Evolutionary conservation across 257 asterid genomes (phyloP), one percentile per base, ranked within the genome.

Genomic region (Nicotiana obtusifolia): DNA sequence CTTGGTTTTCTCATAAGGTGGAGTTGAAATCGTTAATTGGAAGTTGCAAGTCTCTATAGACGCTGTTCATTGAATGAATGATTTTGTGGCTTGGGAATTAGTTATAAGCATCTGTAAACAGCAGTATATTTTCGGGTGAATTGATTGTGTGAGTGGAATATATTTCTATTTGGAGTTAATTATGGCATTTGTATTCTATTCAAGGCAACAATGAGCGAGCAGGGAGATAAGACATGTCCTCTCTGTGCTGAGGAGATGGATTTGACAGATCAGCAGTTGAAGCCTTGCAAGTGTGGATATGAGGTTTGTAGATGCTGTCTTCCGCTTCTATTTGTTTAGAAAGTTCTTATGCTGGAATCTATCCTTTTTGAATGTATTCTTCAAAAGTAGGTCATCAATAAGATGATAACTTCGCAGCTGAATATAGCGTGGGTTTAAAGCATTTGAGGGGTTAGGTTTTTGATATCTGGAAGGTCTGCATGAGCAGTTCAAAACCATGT

Each of bases 181-280:
- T 22, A 6, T 64, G 35, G 19, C 37, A 54, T 64, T 54, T 24
- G 37, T 44, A 37, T 28, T 80, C 64, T 65, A 68, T 81, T 85
- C 77, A 8, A 92, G 99, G 88, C 64, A 81, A 91, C 87, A 88
- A 94, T 93, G 98, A 90, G 95, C n/a, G 96, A 94, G 77, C 91
- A 93, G 89, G 97, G 97, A 83, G 99, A 95, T 77, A 95, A 88
- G 88, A 88, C 90, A 80, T 95, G 99, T 87, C 99, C 99, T 90
- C 98, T 95, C 82, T 95, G 99, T 78, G 96, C 99, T 0, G 99
- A 95, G 94, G 99, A 92, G 91, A 95, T 95, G 99, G 99, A 95
- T 87, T 85, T 92, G 88, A 95, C 99, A 62, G 99, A 95, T 87
- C 98, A 92, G 90, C 99, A 95, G 87, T 87, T 95, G 93, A 95